A percentile compares a stretch with the other conserved stretches of the same genome.
These are phyloP conservation scores for Suillus americanus DNA, from an alignment of 768 basidiomycete species.

Conservation along the genomic window DNA sequence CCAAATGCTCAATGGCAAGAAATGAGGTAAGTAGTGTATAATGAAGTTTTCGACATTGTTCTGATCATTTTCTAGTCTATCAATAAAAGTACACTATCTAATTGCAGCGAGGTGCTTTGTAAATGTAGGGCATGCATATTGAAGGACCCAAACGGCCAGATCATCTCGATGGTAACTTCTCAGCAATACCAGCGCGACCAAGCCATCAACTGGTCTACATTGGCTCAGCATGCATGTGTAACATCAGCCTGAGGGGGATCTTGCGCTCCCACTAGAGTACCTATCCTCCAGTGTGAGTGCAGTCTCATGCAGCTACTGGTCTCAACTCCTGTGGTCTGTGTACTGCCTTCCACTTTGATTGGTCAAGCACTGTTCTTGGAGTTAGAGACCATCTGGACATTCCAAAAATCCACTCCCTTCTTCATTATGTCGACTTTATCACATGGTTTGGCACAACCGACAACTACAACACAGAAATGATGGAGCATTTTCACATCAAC, in stretches of 20 bases:
- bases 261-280: too few species aligned
- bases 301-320: too few species aligned
- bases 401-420: constrained; percentile 34
- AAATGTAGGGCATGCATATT: neutral
- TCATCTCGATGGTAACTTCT: neutral
- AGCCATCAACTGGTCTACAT: too few species aligned
- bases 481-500: constrained; percentile 44
- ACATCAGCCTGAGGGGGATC: too few species aligned
- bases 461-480: constrained; percentile 35
- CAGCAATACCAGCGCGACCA: too few species aligned
- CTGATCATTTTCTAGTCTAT: neutral
- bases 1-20: neutral
- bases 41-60: neutral
- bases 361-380: too few species aligned
- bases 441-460: constrained; percentile 28
- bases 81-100: neutral
- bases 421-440: constrained; percentile 30
- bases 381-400: constrained; percentile 34
- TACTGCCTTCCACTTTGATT: too few species aligned
- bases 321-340: too few species aligned
- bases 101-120: neutral
- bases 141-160: neutral
- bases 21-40: neutral
- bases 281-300: too few species aligned
- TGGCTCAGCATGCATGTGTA: too few species aligned